Conservation (phyloP, 805 yeast genomes). For the Metschnikowia arizonensis region DNA sequence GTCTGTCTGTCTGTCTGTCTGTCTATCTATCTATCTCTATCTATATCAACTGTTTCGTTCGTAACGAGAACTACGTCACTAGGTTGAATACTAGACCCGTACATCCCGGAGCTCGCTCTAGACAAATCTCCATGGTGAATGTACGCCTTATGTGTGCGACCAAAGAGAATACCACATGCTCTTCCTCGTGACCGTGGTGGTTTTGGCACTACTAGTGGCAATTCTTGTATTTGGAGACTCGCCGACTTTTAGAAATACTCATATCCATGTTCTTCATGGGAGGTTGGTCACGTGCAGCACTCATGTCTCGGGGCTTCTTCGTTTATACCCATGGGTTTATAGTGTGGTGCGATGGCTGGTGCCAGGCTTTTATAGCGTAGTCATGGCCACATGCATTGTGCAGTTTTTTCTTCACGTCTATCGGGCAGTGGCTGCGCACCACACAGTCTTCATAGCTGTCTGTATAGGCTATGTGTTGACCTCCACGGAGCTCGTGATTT, state of each 20-base stretch:
- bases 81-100: too few species aligned
- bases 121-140: too few species aligned
- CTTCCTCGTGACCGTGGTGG: slow-evolving; percentile 6
- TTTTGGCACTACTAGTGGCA: slow-evolving; percentile 18
- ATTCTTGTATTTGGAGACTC: slow-evolving; percentile 47
- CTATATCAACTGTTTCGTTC: too few species aligned
- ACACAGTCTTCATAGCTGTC: slow-evolving; percentile 24
- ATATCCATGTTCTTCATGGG: slow-evolving; percentile 24
- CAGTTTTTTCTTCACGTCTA: slow-evolving; percentile 31
- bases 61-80: too few species aligned
- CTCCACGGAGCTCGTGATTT: slow-evolving; percentile 36
- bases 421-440: slow-evolving; percentile 16
- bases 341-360: slow-evolving; percentile 38
- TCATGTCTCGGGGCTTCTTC: slow-evolving; percentile 3
- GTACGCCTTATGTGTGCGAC: too few species aligned
- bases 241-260: slow-evolving; percentile 38
- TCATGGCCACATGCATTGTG: slow-evolving; percentile 32
- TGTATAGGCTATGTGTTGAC: slow-evolving; percentile 30
- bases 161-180: slow-evolving; percentile 10
- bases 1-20: too few species aligned
- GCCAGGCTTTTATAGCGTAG: slow-evolving; percentile 38
- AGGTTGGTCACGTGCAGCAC: slow-evolving; percentile 8
- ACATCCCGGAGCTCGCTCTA: too few species aligned
- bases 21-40: too few species aligned
- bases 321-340: slow-evolving; percentile 7